Evolutionary conservation across 495 filamentous ascomycete genomes (phyloP).

Genomic region (Aspergillus hancockii): DNA sequence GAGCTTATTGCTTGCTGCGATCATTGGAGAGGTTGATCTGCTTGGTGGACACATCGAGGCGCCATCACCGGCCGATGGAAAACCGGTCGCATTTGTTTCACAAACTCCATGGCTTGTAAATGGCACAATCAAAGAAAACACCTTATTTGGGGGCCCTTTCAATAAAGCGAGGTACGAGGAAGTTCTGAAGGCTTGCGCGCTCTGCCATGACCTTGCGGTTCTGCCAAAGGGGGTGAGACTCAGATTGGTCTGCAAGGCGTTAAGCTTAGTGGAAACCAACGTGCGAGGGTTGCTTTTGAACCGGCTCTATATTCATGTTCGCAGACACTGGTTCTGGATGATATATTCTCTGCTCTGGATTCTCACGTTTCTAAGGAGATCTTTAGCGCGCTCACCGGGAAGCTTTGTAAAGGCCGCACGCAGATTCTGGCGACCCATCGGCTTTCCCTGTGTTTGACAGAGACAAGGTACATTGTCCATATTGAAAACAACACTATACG

Average conservation of each 20-base stretch:
- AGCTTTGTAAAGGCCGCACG: conserved; percentile 65
- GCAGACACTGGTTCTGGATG: conserved; percentile 74
- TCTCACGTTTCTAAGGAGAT: conserved; percentile 77
- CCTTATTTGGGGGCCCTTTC: conserved; percentile 69
- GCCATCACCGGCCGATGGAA: conserved; percentile 52
- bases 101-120: conserved; percentile 89
- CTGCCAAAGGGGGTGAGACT: conserved; percentile 71
- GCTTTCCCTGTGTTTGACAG: conserved; percentile 66
- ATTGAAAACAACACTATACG: conserved; percentile 32
- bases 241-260: conserved; percentile 81
- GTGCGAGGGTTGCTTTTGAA: conserved; percentile 77
- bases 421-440: conserved; percentile 81
- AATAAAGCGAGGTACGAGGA: conserved; percentile 62
- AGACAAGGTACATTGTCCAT: conserved; percentile 57
- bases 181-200: conserved; percentile 65
- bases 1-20: conserved; percentile 58
- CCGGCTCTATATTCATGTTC: conserved; percentile 77
- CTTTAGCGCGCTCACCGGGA: conserved; percentile 68
- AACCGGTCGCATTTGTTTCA: conserved; percentile 68
- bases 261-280: conserved; percentile 78
- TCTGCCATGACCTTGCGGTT: conserved; percentile 75
- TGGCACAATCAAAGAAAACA: conserved; percentile 71
- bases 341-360: conserved; percentile 71
- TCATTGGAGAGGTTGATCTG: conserved; percentile 59
- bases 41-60: conserved; percentile 30